Conservation (phyloP, 2,329 filamentous ascomycete species). For the Ceratocystis harringtonii region DNA sequence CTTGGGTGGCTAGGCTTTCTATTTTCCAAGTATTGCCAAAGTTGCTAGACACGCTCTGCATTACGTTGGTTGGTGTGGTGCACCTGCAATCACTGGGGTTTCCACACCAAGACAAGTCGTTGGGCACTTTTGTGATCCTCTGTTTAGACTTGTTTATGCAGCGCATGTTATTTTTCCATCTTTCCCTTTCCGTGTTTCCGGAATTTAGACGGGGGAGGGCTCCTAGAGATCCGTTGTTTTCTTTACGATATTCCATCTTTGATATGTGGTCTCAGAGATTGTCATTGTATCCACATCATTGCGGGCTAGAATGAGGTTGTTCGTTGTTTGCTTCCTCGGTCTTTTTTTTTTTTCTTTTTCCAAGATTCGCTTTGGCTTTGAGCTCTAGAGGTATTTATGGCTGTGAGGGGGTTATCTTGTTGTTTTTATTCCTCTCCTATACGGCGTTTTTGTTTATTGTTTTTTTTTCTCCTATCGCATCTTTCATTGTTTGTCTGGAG, state of each 20-base stretch:
- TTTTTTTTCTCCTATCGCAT: not conserved
- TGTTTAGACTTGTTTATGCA: too few species aligned
- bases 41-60: too few species aligned
- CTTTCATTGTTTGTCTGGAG: slow-evolving; percentile 2
- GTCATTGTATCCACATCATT: not conserved
- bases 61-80: too few species aligned
- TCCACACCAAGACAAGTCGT: too few species aligned
- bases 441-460: not conserved
- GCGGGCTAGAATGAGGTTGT: not conserved
- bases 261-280: not conserved
- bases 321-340: not conserved
- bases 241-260: not conserved
- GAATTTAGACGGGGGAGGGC: not conserved
- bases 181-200: not conserved
- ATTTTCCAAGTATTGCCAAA: too few species aligned
- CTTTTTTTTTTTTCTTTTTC: not conserved
- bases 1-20: not conserved
- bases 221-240: not conserved
- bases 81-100: too few species aligned
- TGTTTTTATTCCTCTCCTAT: slow-evolving; percentile 12
- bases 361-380: not conserved
- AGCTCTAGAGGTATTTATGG: not conserved
- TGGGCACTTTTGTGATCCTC: too few species aligned
- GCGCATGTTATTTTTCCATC: too few species aligned
- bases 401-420: slow-evolving; percentile 5